phyloP scores from a whole-genome alignment of 2,329 filamentous ascomycete genomes.

The Cercospora zeae-maydis region DNA sequence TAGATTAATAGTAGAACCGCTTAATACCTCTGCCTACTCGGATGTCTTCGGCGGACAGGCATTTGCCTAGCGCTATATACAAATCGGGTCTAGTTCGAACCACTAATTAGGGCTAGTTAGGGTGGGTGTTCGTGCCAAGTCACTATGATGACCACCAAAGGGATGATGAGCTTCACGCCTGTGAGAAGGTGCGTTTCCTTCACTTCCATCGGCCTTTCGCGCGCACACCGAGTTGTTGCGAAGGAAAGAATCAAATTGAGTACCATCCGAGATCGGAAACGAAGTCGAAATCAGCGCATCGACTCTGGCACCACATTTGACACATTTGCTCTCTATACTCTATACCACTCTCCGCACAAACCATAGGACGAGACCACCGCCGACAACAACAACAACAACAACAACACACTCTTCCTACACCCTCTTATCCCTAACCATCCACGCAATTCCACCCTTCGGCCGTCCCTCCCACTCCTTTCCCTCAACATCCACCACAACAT shows the following conservation, averaged over 20 bases:
- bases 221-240: neutral
- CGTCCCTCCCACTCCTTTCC: conserved; percentile 19
- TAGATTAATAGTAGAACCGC: no score
- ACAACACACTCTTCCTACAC: neutral
- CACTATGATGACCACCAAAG: no score
- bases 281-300: neutral
- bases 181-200: neutral
- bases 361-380: neutral
- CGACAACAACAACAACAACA: neutral
- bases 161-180: neutral
- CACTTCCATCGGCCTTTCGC: neutral
- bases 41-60: no score
- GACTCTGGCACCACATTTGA: neutral
- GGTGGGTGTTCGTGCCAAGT: no score
- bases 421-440: conserved; percentile 30
- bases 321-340: neutral
- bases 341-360: neutral
- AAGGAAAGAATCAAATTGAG: neutral
- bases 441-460: conserved; percentile 26
- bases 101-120: no score
- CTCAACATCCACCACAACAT: conserved; percentile 21
- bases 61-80: no score
- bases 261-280: neutral
- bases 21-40: no score
- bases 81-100: no score